These are phyloP conservation scores for Aspergillus piperis DNA, from an alignment of 2,329 filamentous ascomycete species.

Conservation along the genomic window DNA sequence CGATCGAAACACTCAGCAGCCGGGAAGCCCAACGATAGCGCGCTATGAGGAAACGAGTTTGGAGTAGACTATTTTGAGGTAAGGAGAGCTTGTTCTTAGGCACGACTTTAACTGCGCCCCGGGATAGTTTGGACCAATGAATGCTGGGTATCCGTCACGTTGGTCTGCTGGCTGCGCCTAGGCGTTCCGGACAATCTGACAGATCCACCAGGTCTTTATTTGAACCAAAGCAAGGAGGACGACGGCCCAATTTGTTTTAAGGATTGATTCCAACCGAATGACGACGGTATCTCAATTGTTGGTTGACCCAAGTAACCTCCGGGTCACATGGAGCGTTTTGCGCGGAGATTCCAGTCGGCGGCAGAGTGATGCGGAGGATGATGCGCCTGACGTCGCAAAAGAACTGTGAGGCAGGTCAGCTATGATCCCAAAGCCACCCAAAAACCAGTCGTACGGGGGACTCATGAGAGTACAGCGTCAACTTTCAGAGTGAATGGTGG, in stretches of 20 bases:
- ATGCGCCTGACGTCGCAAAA: neutral
- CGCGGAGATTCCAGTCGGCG: conserved; percentile 1
- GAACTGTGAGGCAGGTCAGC: neutral
- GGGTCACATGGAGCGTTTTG: conserved; percentile 4
- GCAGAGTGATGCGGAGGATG: neutral
- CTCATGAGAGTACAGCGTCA: neutral
- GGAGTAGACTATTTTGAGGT: conserved; percentile 7
- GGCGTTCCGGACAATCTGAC: conserved; percentile 17
- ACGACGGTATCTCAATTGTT: conserved; percentile 9
- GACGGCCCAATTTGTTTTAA: conserved; percentile 9
- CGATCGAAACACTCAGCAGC: conserved; percentile 14
- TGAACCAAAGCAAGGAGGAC: conserved; percentile 13
- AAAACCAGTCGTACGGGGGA: neutral
- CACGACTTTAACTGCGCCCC: conserved; percentile 14
- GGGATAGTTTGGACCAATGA: conserved; percentile 20
- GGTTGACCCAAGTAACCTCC: neutral
- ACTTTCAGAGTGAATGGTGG: neutral
- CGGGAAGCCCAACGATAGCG: conserved; percentile 11
- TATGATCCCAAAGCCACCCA: neutral
- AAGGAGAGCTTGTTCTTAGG: conserved; percentile 15
- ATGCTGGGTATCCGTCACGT: conserved; percentile 18
- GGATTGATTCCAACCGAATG: conserved; percentile 5
- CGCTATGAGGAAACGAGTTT: conserved; percentile 2
- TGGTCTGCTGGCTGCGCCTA: conserved; percentile 21
- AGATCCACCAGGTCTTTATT: conserved; percentile 19